phyloP scores from a whole-genome alignment of 768 basidiomycete genomes.

The Lactarius evosmus region DNA sequence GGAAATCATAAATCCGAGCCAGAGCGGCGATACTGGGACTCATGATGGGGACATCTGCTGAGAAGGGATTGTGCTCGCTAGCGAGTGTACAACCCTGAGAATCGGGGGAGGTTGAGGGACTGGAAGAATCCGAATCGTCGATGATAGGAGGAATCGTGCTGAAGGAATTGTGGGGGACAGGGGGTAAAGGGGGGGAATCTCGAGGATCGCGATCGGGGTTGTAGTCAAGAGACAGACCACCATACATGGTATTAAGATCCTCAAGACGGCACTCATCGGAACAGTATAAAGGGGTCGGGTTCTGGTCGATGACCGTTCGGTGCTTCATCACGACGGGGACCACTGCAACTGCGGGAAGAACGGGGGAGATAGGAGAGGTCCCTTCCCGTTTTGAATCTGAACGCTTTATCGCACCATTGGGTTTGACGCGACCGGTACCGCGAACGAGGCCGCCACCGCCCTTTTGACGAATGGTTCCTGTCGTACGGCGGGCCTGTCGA shows the following conservation, averaged over 20 bases:
- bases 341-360: constrained; percentile 30
- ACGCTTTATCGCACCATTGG: constrained; percentile 53
- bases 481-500: constrained; percentile 35
- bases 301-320: constrained; percentile 73
- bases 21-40: constrained; percentile 38
- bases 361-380: constrained; percentile 26
- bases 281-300: constrained; percentile 80
- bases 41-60: constrained; percentile 26
- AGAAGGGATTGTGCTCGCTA: constrained; percentile 21
- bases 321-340: constrained; percentile 43
- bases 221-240: constrained; percentile 45
- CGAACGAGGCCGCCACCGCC: constrained; percentile 54
- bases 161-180: constrained; percentile 41
- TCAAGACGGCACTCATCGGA: constrained; percentile 68
- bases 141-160: constrained; percentile 32
- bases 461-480: constrained; percentile 37
- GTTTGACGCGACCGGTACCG: constrained; percentile 62
- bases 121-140: constrained; percentile 32
- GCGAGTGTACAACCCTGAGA: constrained; percentile 24
- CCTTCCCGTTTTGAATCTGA: constrained; percentile 31
- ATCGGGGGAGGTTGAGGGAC: constrained; percentile 30
- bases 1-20: constrained; percentile 44
- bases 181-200: constrained; percentile 39
- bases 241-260: constrained; percentile 45
- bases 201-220: constrained; percentile 43